Conservation (phyloP, 495 filamentous ascomycete genomes). For the Aspergillus kassunensis region DNA sequence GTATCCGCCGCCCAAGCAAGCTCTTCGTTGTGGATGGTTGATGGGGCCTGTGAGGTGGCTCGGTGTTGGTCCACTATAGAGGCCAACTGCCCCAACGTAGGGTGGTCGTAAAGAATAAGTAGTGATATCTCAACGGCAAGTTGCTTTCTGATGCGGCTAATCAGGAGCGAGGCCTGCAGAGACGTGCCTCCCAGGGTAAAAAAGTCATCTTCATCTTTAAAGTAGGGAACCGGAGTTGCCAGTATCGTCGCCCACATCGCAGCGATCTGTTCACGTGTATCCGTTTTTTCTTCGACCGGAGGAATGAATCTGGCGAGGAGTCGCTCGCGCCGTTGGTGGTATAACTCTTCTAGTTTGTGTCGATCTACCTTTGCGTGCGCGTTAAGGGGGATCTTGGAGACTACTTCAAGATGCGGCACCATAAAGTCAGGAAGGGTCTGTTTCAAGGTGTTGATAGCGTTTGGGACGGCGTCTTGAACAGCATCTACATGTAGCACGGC, state of each 20-base stretch:
- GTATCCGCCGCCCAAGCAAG: not conserved
- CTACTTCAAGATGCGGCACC: conserved; percentile 14
- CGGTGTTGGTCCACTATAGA: not conserved
- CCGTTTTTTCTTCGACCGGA: no score
- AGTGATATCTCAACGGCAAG: not conserved
- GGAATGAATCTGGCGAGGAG: no score
- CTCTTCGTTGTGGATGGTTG: not conserved
- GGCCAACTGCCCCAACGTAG: not conserved
- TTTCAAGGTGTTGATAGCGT: no score
- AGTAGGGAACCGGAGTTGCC: not conserved
- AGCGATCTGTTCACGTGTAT: no score
- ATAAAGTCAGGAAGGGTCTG: conserved; percentile 10
- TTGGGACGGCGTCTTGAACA: no score
- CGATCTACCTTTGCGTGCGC: conserved; percentile 18
- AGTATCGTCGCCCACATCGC: not conserved
- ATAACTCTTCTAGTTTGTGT: conserved; percentile 4
- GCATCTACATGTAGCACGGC: no score
- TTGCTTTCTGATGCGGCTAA: not conserved
- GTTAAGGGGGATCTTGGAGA: conserved; percentile 16
- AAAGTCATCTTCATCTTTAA: conserved; percentile 4
- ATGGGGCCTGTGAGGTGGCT: no score
- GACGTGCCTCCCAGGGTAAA: conserved; percentile 12
- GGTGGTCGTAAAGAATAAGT: conserved; percentile 1
- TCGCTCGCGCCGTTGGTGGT: not conserved
- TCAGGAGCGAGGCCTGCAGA: conserved; percentile 9